Conservation (phyloP, 352 stramenopile genomes). For the Phytophthora crassamura region DNA sequence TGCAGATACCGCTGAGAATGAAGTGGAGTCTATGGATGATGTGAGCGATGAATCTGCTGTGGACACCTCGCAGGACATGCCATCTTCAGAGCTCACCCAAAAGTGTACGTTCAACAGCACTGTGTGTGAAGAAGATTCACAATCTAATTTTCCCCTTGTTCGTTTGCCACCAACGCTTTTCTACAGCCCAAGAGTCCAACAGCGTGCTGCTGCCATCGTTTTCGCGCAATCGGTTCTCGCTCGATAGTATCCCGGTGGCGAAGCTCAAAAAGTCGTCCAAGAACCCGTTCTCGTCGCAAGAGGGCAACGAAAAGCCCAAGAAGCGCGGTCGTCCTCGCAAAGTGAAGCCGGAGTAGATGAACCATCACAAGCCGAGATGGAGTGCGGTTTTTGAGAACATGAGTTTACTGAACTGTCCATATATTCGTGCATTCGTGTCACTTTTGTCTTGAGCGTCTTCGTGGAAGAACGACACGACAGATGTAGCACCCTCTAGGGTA, state of each 20-base stretch:
- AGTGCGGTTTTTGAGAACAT: slow-evolving; percentile 4
- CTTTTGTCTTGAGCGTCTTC: slow-evolving; percentile 6
- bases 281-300: slow-evolving; percentile 70
- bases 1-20: slow-evolving; percentile 43
- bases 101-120: slow-evolving; percentile 43
- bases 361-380: not conserved
- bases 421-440: slow-evolving; percentile 25
- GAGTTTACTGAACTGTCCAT: slow-evolving; percentile 19
- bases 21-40: slow-evolving; percentile 16
- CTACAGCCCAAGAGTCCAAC: slow-evolving; percentile 58
- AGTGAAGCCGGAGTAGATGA: slow-evolving; percentile 33
- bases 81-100: slow-evolving; percentile 55
- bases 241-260: slow-evolving; percentile 76
- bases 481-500: slow-evolving; percentile 50
- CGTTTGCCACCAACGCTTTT: not conserved
- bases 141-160: slow-evolving; percentile 1
- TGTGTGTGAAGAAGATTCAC: not conserved
- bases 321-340: slow-evolving; percentile 42
- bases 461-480: slow-evolving; percentile 11
- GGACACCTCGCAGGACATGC: slow-evolving; percentile 55
- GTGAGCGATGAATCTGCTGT: slow-evolving; percentile 25
- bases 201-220: slow-evolving; percentile 68
- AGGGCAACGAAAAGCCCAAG: slow-evolving; percentile 24
- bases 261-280: slow-evolving; percentile 86
- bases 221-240: slow-evolving; percentile 77